Conservation (phyloP, 768 basidiomycete species). For the Punctularia strigosozonata region DNA sequence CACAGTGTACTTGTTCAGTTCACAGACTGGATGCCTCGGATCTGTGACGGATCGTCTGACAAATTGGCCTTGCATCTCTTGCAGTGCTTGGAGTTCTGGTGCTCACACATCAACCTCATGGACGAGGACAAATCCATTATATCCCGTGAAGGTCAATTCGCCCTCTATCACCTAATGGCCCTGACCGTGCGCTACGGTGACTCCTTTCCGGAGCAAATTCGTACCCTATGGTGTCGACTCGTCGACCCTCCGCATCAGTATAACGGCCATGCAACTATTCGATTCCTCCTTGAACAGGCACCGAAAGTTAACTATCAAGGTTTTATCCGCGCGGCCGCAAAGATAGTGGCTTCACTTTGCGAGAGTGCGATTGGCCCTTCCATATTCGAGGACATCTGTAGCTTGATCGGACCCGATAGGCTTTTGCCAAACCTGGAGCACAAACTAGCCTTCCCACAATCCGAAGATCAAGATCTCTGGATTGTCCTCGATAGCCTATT, state of each 20-base stretch:
- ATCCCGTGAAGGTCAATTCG: slow-evolving; percentile 46
- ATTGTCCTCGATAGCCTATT: slow-evolving; percentile 71
- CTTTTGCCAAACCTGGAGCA: slow-evolving; percentile 75
- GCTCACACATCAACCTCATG: slow-evolving; percentile 62
- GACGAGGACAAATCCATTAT: slow-evolving; percentile 42
- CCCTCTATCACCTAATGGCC: slow-evolving; percentile 74
- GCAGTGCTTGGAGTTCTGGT: slow-evolving; percentile 77
- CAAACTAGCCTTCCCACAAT: slow-evolving; percentile 47
- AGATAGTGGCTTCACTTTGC: slow-evolving; percentile 75
- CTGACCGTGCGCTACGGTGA: slow-evolving; percentile 68
- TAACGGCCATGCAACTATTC: slow-evolving; percentile 69
- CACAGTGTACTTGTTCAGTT: slow-evolving; percentile 58
- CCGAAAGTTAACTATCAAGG: slow-evolving; percentile 69
- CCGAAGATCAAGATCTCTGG: slow-evolving; percentile 66
- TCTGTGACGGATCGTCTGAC: slow-evolving; percentile 36
- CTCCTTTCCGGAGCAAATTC: slow-evolving; percentile 68
- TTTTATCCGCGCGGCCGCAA: slow-evolving; percentile 70
- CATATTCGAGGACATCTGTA: slow-evolving; percentile 76
- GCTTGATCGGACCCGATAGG: slow-evolving; percentile 70
- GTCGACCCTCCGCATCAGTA: slow-evolving; percentile 59
- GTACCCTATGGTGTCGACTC: slow-evolving; percentile 67
- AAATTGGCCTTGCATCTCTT: slow-evolving; percentile 47
- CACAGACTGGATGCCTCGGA: slow-evolving; percentile 57
- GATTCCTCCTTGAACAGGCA: slow-evolving; percentile 82
- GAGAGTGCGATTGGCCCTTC: slow-evolving; percentile 61